Evolutionary conservation across 179 eudicot genomes (phyloP).

Genomic region (Pouteria campechiana): DNA sequence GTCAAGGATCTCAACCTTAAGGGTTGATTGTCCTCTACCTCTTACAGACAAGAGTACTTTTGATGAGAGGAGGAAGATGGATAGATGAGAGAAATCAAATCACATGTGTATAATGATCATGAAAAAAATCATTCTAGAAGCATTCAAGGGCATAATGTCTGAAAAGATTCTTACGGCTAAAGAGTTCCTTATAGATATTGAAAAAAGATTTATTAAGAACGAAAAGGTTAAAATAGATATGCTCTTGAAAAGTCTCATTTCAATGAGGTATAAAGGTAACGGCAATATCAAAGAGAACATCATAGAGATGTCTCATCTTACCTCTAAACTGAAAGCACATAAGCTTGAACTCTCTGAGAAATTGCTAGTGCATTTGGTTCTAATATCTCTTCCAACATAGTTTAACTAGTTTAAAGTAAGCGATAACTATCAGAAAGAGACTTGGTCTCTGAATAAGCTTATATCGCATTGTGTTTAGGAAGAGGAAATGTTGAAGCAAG

Average conservation of each 20-base stretch:
- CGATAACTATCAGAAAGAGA: neutral
- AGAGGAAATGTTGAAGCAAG: conserved; percentile 5
- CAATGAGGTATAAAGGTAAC: conserved; percentile 7
- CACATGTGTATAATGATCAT: too few species aligned
- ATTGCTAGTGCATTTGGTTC: conserved; percentile 3
- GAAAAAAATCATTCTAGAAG: too few species aligned
- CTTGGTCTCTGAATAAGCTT: conserved; percentile 7
- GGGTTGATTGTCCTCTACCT: too few species aligned
- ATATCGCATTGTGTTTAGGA: conserved; percentile 6
- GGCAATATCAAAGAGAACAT: conserved; percentile 6
- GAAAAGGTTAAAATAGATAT: too few species aligned
- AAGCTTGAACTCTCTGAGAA: conserved; percentile 1
- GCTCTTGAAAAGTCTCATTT: too few species aligned
- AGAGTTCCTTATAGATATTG: too few species aligned
- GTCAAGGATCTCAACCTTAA: conserved; percentile 1
- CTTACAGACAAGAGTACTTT: too few species aligned
- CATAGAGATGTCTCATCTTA: conserved; percentile 5
- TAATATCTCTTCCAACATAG: conserved; percentile 7
- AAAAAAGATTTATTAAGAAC: too few species aligned
- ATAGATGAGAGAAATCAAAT: too few species aligned
- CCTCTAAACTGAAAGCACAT: neutral
- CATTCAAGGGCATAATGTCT: too few species aligned
- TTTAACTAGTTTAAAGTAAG: neutral
- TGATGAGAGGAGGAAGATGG: too few species aligned
- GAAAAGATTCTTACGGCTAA: too few species aligned